A percentile compares a stretch with the other conserved stretches of the same genome.
phyloP scores from a whole-genome alignment of 2,329 filamentous ascomycete species.

The Verticillium albo-atrum region DNA sequence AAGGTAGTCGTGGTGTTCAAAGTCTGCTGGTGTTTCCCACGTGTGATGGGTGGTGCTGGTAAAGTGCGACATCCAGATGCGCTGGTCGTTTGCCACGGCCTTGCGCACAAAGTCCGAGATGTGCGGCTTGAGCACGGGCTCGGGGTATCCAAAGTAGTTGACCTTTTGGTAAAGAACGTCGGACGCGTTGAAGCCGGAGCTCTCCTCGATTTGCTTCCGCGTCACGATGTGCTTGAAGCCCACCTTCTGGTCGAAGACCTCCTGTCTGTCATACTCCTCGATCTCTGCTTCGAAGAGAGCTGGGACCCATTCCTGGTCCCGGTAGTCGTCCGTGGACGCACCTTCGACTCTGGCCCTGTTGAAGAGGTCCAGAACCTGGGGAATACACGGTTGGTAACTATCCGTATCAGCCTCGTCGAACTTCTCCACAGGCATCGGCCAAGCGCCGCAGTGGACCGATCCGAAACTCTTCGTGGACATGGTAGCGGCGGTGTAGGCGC shows the following conservation, averaged over 20 bases:
- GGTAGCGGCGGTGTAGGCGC: conserved; percentile 25
- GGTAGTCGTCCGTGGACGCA: conserved; percentile 2
- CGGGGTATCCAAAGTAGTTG: conserved; percentile 39
- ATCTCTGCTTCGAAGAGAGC: conserved; percentile 14
- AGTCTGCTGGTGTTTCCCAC: neutral
- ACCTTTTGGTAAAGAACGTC: conserved; percentile 5
- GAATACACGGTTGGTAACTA: conserved; percentile 32
- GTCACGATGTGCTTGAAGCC: conserved; percentile 11
- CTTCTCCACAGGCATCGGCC: conserved; percentile 26
- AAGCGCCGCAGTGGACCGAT: conserved; percentile 27
- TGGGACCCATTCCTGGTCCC: conserved; percentile 10
- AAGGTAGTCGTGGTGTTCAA: neutral
- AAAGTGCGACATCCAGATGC: conserved; percentile 29
- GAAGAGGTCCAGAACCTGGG: conserved; percentile 17
- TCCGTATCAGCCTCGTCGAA: conserved; percentile 29
- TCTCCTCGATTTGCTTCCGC: neutral
- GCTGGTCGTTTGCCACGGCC: conserved; percentile 20
- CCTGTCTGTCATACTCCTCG: conserved; percentile 13
- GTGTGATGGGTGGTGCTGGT: conserved; percentile 34
- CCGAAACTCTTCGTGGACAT: conserved; percentile 31
- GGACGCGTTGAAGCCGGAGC: neutral
- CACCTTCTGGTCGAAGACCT: conserved; percentile 12
- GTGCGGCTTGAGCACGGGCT: conserved; percentile 31
- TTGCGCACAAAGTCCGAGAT: conserved; percentile 13
- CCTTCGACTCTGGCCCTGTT: conserved; percentile 9